phyloP scores from a whole-genome alignment of 371 early-diverging fungal species.

The Mortierella sp. region DNA sequence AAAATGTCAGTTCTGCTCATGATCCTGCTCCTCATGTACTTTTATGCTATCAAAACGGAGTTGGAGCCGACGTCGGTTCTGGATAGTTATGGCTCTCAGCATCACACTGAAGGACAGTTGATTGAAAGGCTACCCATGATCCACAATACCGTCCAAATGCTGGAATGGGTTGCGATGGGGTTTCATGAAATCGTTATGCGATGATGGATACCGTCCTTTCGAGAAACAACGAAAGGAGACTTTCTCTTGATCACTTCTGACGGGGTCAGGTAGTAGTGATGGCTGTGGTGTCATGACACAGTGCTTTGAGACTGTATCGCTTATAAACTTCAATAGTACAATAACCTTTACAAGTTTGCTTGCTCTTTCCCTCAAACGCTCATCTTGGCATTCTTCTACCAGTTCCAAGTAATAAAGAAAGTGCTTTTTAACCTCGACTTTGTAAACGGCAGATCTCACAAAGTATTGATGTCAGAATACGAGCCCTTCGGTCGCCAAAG shows the following conservation, averaged over 20 bases:
- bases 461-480: slow-evolving; percentile 5
- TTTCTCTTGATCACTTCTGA: too few species aligned
- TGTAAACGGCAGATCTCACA: too few species aligned
- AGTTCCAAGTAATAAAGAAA: too few species aligned
- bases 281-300: too few species aligned
- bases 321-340: too few species aligned
- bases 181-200: not conserved
- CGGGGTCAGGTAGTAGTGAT: too few species aligned
- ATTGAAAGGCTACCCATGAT: slow-evolving; percentile 7
- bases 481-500: not conserved
- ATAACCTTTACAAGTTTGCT: too few species aligned
- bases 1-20: not conserved
- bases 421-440: too few species aligned
- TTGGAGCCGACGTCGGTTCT: not conserved
- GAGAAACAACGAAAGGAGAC: too few species aligned
- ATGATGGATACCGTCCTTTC: not conserved
- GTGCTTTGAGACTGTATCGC: too few species aligned
- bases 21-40: slow-evolving; percentile 7
- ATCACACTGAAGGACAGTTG: not conserved
- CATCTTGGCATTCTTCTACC: too few species aligned
- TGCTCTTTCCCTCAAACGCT: too few species aligned
- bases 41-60: not conserved
- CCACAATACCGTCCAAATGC: slow-evolving; percentile 2
- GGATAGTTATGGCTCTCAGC: not conserved
- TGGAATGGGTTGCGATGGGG: slow-evolving; percentile 9